Percentiles rank a stretch among this genome's conserved stretches.
phyloP scores from a whole-genome alignment of 768 basidiomycete genomes.

The Phlebiopsis gigantea region DNA sequence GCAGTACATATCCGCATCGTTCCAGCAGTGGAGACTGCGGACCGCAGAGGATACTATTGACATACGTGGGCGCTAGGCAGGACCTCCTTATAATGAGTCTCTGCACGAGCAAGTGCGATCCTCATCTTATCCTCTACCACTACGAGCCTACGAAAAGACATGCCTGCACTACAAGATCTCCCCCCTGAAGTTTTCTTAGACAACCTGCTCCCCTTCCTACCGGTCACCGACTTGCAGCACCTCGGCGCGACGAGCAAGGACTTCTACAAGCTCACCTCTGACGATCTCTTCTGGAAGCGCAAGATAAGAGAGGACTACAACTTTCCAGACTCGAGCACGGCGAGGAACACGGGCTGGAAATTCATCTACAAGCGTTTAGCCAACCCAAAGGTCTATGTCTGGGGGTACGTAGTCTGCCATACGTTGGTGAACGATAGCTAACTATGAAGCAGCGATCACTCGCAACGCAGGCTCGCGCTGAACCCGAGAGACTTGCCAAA shows the following conservation, averaged over 20 bases:
- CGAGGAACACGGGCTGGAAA: constrained; percentile 74
- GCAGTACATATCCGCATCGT: no score
- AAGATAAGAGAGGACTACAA: constrained; percentile 70
- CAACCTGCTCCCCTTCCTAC: constrained; percentile 55
- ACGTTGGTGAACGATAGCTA: background rate
- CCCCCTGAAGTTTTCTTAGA: constrained; percentile 80
- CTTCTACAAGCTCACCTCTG: constrained; percentile 55
- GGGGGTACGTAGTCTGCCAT: constrained; percentile 46
- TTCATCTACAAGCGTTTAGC: constrained; percentile 69
- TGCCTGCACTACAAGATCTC: constrained; percentile 43
- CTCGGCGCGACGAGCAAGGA: constrained; percentile 60
- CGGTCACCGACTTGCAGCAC: constrained; percentile 48
- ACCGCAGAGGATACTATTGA: background rate
- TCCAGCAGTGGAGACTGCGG: background rate
- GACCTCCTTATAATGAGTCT: background rate
- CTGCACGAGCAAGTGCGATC: background rate
- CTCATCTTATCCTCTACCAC: background rate
- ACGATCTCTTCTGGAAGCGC: constrained; percentile 78
- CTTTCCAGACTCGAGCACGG: constrained; percentile 66
- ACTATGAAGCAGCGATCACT: constrained; percentile 42
- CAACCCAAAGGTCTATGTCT: constrained; percentile 44
- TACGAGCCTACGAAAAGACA: constrained; percentile 14
- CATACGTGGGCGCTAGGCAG: background rate
- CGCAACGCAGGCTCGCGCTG: constrained; percentile 62
- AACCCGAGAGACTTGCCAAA: constrained; percentile 25